Base-by-base conservation (phyloP, 805 yeast genomes). In the Candida oleophila region DNA sequence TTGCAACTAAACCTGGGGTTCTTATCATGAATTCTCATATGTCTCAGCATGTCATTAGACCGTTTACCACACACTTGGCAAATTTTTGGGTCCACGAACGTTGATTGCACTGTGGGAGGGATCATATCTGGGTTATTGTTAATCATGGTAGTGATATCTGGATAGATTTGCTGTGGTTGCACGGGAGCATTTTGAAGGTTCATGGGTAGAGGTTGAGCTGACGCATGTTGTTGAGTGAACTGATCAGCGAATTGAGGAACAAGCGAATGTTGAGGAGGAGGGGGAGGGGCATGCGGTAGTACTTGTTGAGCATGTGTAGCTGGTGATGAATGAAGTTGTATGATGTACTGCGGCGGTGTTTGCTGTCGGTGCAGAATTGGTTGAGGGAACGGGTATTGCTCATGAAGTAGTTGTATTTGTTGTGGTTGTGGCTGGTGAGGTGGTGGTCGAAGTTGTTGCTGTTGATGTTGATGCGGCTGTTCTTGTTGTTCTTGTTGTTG, bases 1-100 rank as follows among this genome's bases (percentile, higher is more conserved):
- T 49, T 45, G 41, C 60, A 55, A 9, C 39, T 48, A 40, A 55
- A 55, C n/a, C 60, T 41, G 35, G 54, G 50, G 19, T 41, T 44
- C 5, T 36, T 41, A 46, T 50, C 50, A 46, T 55, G 60, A 3
- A 54, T 55, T 16, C 58, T 41, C 51, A 38, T 44, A 45, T 55
- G 60, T 21, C 60, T 46, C 15, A 49, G 47, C 58, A 55, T 55
- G 25, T 55, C 60, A 22, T 57, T 41, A 21, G 58, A 51, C 3
- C 55, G 43, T 37, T 51, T 54, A 12, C 51, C 49, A 41, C 60
- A 55, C 3, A 55, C 44, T 19, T 33, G 51, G 45, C 60, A 55
- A 12, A 51, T 50, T 36, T 48, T 53, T 38, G 45, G 46, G 39
- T 55, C 60, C 14, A 54, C 56, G 36, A 55, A 55, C 2, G 47